Conservation (phyloP, 1,284 basidiomycete genomes). For the Phellopilus nigrolimitatus region DNA sequence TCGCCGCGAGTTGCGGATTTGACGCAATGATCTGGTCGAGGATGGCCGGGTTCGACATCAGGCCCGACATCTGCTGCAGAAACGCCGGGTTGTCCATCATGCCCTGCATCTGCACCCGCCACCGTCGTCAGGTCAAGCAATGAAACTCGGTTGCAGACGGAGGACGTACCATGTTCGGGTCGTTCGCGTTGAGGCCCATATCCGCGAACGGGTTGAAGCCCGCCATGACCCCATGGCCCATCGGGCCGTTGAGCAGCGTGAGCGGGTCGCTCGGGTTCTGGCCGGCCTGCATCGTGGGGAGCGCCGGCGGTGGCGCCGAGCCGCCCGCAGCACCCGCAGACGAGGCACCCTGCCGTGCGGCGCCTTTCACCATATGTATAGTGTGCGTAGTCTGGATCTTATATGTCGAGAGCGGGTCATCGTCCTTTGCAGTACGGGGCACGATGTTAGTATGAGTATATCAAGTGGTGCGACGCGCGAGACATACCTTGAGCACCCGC, state of each 20-base stretch:
- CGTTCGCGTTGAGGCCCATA: constrained; percentile 80
- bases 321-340: constrained; percentile 28
- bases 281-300: constrained; percentile 79
- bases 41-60: constrained; percentile 77
- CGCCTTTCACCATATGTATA: constrained; percentile 91
- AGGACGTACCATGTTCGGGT: constrained; percentile 79
- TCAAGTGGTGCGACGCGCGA: constrained; percentile 4
- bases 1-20: constrained; percentile 74
- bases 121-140: background rate
- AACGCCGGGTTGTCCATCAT: constrained; percentile 84
- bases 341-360: constrained; percentile 41
- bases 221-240: constrained; percentile 60
- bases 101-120: constrained; percentile 57
- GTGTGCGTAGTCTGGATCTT: constrained; percentile 87
- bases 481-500: constrained; percentile 62
- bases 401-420: constrained; percentile 76
- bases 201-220: constrained; percentile 86
- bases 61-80: constrained; percentile 66
- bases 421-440: constrained; percentile 54
- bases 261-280: constrained; percentile 78
- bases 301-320: constrained; percentile 41
- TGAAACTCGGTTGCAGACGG: background rate
- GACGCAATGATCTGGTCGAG: constrained; percentile 80
- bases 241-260: constrained; percentile 66
- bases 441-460: background rate